Evolutionary conservation across 768 basidiomycete species (phyloP), one percentile per base, ranked within the genome.

Genomic region (Boletus coccyginus): DNA sequence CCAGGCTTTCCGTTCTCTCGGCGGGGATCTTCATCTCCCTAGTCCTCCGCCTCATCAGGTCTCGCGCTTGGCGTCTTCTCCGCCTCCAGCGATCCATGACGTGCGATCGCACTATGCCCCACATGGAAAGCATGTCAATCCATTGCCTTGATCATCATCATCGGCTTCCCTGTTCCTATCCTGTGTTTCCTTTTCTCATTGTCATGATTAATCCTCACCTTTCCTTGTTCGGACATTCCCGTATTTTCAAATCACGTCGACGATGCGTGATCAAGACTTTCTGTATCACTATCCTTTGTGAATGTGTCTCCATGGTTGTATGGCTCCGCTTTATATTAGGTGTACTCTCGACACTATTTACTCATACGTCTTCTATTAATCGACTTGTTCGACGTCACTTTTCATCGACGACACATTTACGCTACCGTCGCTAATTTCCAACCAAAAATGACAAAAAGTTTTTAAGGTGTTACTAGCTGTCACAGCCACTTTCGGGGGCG

Each of bases 11-110:
- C 73, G 72, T 53, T 72, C 80, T 38, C 71, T 79, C 48, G 74
- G 74, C 32, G 76, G 80, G 56, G 78, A 78, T 59, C 78, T 79
- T 55, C 81, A 80, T 66, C 77, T 80, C 54, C 75, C 78, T 13
- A 76, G 77, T 58, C 76, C 79, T 29, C 61, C 73, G 13, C 78
- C 78, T 35, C 72, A 75, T 35, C 71, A 68, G 52, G 66, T 64
- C 41, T 64, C 76, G 31, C 80, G 81, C 41, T 70, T 76, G 46
- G 68, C 77, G 40, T 79, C 81, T 52, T 76, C 80, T 59, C 72
- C 75, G 45, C 68, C 68, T 40, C 76, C 70, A 68, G 69, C 64
- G 62, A 70, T 65, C 57, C 73, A 63, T 63, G 73, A 69, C 48
- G 70, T 70, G 59, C 72, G 71, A 58, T 64, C 72, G 52, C 72